These are phyloP conservation scores for Cryptococcus sp. DNA, from an alignment of 1,284 basidiomycete genomes.

Conservation along the genomic window DNA sequence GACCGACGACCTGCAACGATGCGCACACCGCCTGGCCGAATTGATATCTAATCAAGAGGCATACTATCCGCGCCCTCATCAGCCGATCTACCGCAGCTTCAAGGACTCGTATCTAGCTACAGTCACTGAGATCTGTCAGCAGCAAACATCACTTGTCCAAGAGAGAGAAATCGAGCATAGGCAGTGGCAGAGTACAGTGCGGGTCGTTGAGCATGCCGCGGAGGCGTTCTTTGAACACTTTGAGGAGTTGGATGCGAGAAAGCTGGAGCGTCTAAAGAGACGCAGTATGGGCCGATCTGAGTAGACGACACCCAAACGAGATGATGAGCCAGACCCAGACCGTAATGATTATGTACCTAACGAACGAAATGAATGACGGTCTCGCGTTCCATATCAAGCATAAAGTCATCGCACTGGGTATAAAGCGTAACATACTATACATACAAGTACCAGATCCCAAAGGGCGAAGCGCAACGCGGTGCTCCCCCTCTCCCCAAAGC, in stretches of 20 bases:
- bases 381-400: too few species aligned
- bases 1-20: background rate
- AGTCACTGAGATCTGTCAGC: background rate
- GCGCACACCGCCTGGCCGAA: background rate
- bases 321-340: too few species aligned
- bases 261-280: background rate
- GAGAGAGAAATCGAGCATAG: background rate
- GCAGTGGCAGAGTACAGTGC: too few species aligned
- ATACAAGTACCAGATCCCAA: background rate
- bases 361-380: too few species aligned
- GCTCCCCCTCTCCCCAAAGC: background rate
- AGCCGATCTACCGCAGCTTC: background rate
- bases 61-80: slow-evolving; percentile 10
- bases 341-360: too few species aligned
- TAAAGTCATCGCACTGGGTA: background rate
- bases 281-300: too few species aligned
- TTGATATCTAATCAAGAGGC: slow-evolving; percentile 5
- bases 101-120: background rate
- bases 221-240: slow-evolving; percentile 6
- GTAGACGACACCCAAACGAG: too few species aligned
- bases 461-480: background rate
- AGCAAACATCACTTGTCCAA: too few species aligned
- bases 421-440: slow-evolving; percentile 1
- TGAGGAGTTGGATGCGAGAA: slow-evolving; percentile 6
- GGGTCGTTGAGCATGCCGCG: background rate